phyloP scores from a whole-genome alignment of 1,139 yeast genomes.

The Diutina rugosa region DNA sequence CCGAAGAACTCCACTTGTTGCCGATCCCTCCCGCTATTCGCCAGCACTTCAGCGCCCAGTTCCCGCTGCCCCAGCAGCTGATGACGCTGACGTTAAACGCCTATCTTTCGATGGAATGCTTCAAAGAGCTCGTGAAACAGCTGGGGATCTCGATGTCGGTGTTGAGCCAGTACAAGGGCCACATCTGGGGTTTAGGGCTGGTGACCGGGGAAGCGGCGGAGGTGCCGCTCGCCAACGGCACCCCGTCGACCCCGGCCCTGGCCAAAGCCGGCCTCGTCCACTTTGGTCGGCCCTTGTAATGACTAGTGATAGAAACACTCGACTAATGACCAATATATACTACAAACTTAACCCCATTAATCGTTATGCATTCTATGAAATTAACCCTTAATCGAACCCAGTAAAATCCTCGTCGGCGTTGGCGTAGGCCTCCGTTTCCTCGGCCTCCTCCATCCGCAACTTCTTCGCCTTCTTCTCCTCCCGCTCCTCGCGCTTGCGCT shows the following conservation, averaged over 20 bases:
- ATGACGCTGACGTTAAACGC: constrained; percentile 39
- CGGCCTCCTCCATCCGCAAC: neutral
- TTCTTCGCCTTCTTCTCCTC: constrained; percentile 14
- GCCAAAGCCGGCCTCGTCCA: constrained; percentile 1
- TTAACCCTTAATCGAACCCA: constrained; percentile 1
- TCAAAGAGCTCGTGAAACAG: constrained; percentile 39
- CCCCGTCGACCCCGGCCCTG: constrained; percentile 1
- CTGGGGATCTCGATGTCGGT: constrained; percentile 21
- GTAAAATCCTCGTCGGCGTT: neutral
- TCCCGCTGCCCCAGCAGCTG: constrained; percentile 22
- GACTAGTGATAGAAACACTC: neutral
- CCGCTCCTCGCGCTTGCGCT: constrained; percentile 37
- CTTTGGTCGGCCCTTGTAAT: constrained; percentile 1
- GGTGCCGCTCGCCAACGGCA: neutral
- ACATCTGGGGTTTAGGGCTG: constrained; percentile 38
- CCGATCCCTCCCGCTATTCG: constrained; percentile 37
- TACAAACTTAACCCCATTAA: neutral
- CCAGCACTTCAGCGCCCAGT: constrained; percentile 32
- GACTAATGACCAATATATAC: neutral
- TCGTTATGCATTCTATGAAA: neutral
- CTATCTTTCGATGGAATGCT: constrained; percentile 43
- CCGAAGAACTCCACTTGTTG: constrained; percentile 45
- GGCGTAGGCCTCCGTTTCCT: neutral
- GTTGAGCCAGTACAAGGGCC: constrained; percentile 33
- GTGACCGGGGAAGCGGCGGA: neutral